These are phyloP conservation scores for Sideroxylon spinosum DNA, from an alignment of 179 eudicot species.

Conservation along the genomic window DNA sequence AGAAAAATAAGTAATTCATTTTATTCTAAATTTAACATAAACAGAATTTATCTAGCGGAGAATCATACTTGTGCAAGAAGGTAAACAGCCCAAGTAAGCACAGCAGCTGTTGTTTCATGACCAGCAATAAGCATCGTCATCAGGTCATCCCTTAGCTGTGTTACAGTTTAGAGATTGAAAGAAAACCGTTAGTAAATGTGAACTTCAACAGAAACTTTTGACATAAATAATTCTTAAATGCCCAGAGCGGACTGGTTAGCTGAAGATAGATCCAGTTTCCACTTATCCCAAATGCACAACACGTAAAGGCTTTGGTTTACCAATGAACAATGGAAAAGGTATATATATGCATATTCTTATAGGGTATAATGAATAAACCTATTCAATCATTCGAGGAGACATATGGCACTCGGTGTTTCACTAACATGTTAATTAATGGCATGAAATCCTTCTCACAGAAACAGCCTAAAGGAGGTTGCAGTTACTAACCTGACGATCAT, in stretches of 20 bases:
- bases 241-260: not conserved
- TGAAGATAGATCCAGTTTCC: not conserved
- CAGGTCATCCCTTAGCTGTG: conserved; percentile 97
- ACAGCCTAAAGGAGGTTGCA: conserved; percentile 1
- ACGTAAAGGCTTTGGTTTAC: conserved; percentile 5
- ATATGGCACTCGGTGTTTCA: not conserved
- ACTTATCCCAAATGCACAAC: not conserved
- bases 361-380: not conserved
- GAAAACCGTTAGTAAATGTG: not conserved
- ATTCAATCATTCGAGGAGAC: not conserved
- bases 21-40: not conserved
- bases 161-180: conserved; percentile 19
- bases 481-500: conserved; percentile 84
- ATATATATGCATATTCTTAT: not conserved
- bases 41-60: not conserved
- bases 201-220: not conserved
- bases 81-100: conserved; percentile 94
- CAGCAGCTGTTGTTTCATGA: conserved; percentile 99
- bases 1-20: not conserved
- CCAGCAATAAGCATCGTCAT: conserved; percentile 99
- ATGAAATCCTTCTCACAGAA: conserved; percentile 4
- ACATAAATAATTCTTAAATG: not conserved
- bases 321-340: not conserved
- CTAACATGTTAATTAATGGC: not conserved
- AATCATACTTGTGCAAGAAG: conserved; percentile 77